These are phyloP conservation scores for Kluyveromyces sp. DNA, from an alignment of 1,139 yeast genomes.

Conservation along the genomic window DNA sequence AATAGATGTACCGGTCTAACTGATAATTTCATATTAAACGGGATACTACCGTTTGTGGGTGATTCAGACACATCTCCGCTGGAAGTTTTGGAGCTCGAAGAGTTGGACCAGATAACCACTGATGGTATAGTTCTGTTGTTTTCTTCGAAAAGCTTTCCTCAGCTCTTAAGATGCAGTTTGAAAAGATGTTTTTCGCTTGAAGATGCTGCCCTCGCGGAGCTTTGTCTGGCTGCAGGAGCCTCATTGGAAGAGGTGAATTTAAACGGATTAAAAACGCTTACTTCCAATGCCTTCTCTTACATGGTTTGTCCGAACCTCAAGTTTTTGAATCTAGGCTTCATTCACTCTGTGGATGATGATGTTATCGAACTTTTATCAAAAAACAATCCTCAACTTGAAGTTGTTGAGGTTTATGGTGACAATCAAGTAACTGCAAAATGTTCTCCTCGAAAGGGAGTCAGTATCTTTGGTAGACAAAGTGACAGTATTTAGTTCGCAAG, in stretches of 20 bases:
- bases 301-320: slow-evolving; percentile 53
- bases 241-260: slow-evolving; percentile 63
- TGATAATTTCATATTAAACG: slow-evolving; percentile 53
- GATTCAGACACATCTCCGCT: slow-evolving; percentile 12
- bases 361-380: slow-evolving; percentile 47
- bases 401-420: slow-evolving; percentile 74
- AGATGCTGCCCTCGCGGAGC: slow-evolving; percentile 52
- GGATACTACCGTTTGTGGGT: slow-evolving; percentile 43
- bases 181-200: slow-evolving; percentile 61
- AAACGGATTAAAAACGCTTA: slow-evolving; percentile 60
- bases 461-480: slow-evolving; percentile 71
- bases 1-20: slow-evolving; percentile 72
- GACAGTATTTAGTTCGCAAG: slow-evolving; percentile 54
- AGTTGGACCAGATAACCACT: slow-evolving; percentile 57
- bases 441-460: slow-evolving; percentile 44
- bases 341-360: slow-evolving; percentile 62
- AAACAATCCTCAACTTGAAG: slow-evolving; percentile 51
- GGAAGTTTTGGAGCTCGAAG: slow-evolving; percentile 22
- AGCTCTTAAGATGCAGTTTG: slow-evolving; percentile 54
- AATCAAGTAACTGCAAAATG: slow-evolving; percentile 60
- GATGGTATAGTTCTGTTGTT: slow-evolving; percentile 58
- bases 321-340: slow-evolving; percentile 67
- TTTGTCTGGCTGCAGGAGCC: slow-evolving; percentile 55
- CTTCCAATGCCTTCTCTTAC: slow-evolving; percentile 44
- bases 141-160: slow-evolving; percentile 41